Evolutionary conservation across 208 protist species (phyloP).

Genomic region (Kentomonas sorsogonicus): DNA sequence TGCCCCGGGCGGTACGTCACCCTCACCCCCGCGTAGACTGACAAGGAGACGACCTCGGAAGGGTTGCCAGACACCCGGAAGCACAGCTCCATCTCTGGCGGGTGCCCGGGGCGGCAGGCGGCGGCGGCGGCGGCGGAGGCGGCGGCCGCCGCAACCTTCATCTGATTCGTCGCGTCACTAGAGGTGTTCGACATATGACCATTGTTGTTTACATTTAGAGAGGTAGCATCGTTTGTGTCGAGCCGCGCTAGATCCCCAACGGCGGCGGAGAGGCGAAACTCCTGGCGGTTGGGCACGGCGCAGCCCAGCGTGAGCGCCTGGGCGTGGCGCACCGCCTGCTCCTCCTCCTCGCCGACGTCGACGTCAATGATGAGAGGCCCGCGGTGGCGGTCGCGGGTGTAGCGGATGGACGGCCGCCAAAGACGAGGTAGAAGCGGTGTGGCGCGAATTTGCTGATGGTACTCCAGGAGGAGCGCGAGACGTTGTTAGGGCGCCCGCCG

Average conservation of each 20-base stretch:
- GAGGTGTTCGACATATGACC: too few relatives aligned
- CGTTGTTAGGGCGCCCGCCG: not conserved
- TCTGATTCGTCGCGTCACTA: too few relatives aligned
- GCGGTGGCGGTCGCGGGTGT: constrained; percentile 18
- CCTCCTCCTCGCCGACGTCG: constrained; percentile 35
- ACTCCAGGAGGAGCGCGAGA: too few relatives aligned
- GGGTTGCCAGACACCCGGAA: constrained; percentile 7
- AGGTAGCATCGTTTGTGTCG: too few relatives aligned
- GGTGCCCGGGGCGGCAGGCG: not conserved
- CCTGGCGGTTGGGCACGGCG: constrained; percentile 14
- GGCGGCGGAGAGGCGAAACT: constrained; percentile 2
- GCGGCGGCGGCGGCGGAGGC: too few relatives aligned
- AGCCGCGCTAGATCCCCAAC: too few relatives aligned
- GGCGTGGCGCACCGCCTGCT: constrained; percentile 31
- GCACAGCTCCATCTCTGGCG: not conserved
- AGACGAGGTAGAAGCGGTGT: constrained; percentile 55
- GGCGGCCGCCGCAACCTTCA: too few relatives aligned
- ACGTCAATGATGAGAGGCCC: constrained; percentile 66
- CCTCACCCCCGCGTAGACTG: constrained; percentile 28
- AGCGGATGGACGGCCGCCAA: constrained; percentile 53
- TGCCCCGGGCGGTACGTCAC: constrained; percentile 24
- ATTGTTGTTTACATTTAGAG: too few relatives aligned
- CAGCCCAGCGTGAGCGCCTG: constrained; percentile 36
- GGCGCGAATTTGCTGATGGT: too few relatives aligned
- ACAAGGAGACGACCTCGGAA: constrained; percentile 17